Evolutionary conservation across 2,329 filamentous ascomycete genomes (phyloP).

Genomic region (Emmonsiellopsis sp.): DNA sequence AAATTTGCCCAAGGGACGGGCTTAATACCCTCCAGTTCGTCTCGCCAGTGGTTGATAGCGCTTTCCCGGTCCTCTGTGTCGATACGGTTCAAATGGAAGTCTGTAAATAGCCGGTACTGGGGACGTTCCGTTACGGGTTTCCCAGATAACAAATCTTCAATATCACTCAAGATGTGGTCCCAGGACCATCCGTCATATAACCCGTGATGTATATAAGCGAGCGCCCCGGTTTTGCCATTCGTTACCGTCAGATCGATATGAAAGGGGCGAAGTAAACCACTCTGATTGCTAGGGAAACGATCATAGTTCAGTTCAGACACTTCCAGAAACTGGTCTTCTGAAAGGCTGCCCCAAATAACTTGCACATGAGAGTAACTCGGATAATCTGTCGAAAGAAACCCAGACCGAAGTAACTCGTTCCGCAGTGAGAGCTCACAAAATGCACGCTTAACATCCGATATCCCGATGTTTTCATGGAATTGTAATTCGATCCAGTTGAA

Average conservation of each 20-base stretch:
- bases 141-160: conserved; percentile 44
- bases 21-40: conserved; percentile 51
- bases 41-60: conserved; percentile 60
- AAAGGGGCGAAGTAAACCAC: conserved; percentile 48
- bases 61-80: conserved; percentile 25
- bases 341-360: conserved; percentile 52
- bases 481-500: conserved; percentile 68
- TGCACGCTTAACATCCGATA: conserved; percentile 38
- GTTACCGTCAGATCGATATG: conserved; percentile 45
- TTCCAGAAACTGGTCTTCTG: conserved; percentile 37
- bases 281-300: conserved; percentile 30
- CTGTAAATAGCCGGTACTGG: conserved; percentile 53
- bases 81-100: conserved; percentile 34
- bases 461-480: conserved; percentile 32
- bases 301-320: conserved; percentile 32
- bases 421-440: conserved; percentile 41
- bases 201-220: conserved; percentile 66
- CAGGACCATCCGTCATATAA: conserved; percentile 92
- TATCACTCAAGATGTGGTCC: conserved; percentile 62
- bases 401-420: conserved; percentile 65
- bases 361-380: conserved; percentile 47
- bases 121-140: conserved; percentile 35
- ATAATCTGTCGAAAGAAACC: conserved; percentile 51
- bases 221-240: conserved; percentile 16
- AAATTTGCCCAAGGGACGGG: conserved; percentile 52